Evolutionary conservation across 1,139 yeast genomes (phyloP).

Genomic region (Saccharomyces hybrid): DNA sequence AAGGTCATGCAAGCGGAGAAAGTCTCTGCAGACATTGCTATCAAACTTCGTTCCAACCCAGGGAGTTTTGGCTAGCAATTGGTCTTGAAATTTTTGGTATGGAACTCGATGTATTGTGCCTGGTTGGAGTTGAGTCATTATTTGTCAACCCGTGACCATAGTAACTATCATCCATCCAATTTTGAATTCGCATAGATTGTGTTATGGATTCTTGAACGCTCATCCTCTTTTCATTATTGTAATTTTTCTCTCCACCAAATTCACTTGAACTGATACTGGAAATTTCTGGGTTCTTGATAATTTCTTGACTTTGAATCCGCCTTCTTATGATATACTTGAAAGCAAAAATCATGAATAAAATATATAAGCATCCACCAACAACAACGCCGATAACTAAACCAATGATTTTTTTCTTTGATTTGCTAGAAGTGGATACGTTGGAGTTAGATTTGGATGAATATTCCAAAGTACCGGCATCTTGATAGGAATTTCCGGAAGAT

Average conservation of each 20-base stretch:
- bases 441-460: constrained; percentile 18
- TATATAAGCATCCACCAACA: constrained; percentile 52
- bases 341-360: constrained; percentile 41
- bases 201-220: constrained; percentile 15
- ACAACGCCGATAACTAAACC: constrained; percentile 64
- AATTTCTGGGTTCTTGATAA: constrained; percentile 12
- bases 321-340: constrained; percentile 35
- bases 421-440: constrained; percentile 23
- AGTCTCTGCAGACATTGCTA: neutral
- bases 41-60: constrained; percentile 38
- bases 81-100: constrained; percentile 38
- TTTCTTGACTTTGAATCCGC: constrained; percentile 12
- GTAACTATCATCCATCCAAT: constrained; percentile 27
- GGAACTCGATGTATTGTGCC: constrained; percentile 10
- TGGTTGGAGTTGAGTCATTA: constrained; percentile 10
- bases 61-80: constrained; percentile 41
- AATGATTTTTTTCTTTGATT: constrained; percentile 36
- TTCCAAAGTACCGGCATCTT: constrained; percentile 40
- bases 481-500: constrained; percentile 7
- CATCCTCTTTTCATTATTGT: constrained; percentile 9
- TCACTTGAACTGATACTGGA: constrained; percentile 27
- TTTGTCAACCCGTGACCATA: constrained; percentile 13
- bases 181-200: constrained; percentile 25
- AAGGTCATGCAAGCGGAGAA: neutral
- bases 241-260: constrained; percentile 25